phyloP scores from a whole-genome alignment of 495 filamentous ascomycete species.

The Neurospora sp. region DNA sequence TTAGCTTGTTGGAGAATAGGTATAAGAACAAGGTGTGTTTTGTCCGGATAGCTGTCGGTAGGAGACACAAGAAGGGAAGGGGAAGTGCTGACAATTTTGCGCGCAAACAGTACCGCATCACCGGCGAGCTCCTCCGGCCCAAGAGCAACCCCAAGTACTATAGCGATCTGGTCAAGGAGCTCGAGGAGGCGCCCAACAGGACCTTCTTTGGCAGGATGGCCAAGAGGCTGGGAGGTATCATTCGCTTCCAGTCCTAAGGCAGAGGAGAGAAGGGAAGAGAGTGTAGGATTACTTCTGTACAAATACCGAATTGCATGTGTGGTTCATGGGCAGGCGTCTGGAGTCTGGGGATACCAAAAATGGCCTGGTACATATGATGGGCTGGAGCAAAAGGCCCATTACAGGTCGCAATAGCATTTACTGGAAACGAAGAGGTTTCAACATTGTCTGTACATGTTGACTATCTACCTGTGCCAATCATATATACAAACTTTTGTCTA shows the following conservation, averaged over 20 bases:
- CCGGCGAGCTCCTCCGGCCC: conserved; percentile 51
- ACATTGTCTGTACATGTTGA: neutral
- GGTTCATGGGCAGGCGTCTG: neutral
- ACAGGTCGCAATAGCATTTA: neutral
- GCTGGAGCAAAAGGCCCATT: neutral
- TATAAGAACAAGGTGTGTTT: conserved; percentile 48
- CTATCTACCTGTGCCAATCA: neutral
- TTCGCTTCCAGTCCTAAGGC: conserved; percentile 38
- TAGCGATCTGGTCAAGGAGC: conserved; percentile 57
- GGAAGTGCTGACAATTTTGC: neutral
- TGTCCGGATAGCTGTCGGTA: neutral
- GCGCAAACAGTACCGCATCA: conserved; percentile 49
- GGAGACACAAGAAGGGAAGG: neutral
- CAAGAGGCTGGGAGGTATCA: conserved; percentile 53
- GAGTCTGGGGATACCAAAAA: neutral
- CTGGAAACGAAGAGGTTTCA: neutral
- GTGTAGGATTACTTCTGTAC: conserved; percentile 6
- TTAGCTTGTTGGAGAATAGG: conserved; percentile 62
- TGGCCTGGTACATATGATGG: neutral
- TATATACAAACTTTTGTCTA: neutral
- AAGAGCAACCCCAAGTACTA: conserved; percentile 71
- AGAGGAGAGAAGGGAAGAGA: no score
- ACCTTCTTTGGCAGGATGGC: conserved; percentile 44
- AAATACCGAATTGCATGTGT: neutral
- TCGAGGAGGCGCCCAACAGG: conserved; percentile 57